Base-by-base conservation (phyloP, 495 filamentous ascomycete genomes). In the Cetradonia linearis region DNA sequence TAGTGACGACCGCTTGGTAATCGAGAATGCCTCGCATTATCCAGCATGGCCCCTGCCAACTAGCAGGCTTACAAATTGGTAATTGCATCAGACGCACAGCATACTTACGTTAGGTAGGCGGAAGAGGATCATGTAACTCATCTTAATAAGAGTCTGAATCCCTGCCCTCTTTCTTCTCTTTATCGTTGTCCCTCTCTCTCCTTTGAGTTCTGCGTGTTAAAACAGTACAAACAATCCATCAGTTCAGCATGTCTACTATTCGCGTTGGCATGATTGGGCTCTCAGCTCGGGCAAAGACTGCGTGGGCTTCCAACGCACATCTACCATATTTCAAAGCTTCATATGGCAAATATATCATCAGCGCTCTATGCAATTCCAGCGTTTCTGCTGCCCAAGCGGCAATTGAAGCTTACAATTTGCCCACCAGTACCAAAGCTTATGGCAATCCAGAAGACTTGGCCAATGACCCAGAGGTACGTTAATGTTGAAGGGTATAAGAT, bases 281-380 rank as follows among this genome's bases (percentile, higher is more conserved):
- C 65, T 81, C 74, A 2, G 66, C 71, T 56, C 56, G 69, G 9
- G 73, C 75, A 37, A 56, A 58, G 34, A 63, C 36, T 70, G 64
- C 72, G 14, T 84, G 80, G 81, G 77, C 77, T 5, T 69, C 65
- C 33, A 49, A 62, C 30, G 80, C 75, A 55, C 82, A 82, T 63
- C 70, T 84, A 1, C 77, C 80, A 10, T 83, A 83, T 69, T 74
- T 85, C 14, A 68, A 77, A 30, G 70, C 65, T 11, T 58, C 67
- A 18, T 58, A 69, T 34, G 50, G 64, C 16, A 72, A 78, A n/a
- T 86, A 80, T 68, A 62, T 73, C 30, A 80, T 86, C 65, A 74
- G 78, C 11, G 82, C 81, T 6, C 70, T 86, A 7, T 76, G 78
- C 69, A 85, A 84, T 71, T 78, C 77, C 18, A 78, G 72, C 55